phyloP scores from a whole-genome alignment of 768 basidiomycete species.

The Kwoniella dendrophila region DNA sequence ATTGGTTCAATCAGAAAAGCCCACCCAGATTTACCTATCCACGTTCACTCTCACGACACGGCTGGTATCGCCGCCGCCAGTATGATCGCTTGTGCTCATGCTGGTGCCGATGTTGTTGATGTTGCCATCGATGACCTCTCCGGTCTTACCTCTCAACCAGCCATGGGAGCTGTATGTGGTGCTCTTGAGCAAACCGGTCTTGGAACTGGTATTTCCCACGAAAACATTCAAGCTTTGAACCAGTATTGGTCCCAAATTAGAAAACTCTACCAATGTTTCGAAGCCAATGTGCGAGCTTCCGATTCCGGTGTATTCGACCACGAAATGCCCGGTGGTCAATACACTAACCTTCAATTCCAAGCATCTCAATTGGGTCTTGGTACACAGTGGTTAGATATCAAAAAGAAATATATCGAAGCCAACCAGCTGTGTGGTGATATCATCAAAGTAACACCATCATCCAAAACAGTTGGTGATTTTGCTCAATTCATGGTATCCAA shows the following conservation, averaged over 20 bases:
- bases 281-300: constrained; percentile 94
- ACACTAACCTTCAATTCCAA: constrained; percentile 79
- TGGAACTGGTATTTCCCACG: constrained; percentile 94
- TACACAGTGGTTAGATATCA: constrained; percentile 94
- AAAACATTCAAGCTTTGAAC: constrained; percentile 96
- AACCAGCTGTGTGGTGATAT: constrained; percentile 98
- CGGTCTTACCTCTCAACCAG: constrained; percentile 95
- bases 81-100: constrained; percentile 92
- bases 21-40: constrained; percentile 96
- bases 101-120: constrained; percentile 97
- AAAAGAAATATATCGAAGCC: constrained; percentile 97
- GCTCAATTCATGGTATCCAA: constrained; percentile 99
- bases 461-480: constrained; percentile 98
- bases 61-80: constrained; percentile 97
- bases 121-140: constrained; percentile 99
- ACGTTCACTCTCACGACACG: constrained; percentile 99
- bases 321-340: constrained; percentile 92
- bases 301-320: constrained; percentile 98
- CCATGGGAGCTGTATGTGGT: constrained; percentile 95
- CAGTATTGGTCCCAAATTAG: constrained; percentile 98
- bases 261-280: constrained; percentile 92
- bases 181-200: constrained; percentile 91
- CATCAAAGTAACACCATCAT: constrained; percentile 98
- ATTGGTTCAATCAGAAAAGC: constrained; percentile 93
- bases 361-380: constrained; percentile 94